Evolutionary conservation across 2,329 filamentous ascomycete genomes (phyloP).

Genomic region (Ambrosiella beaveri): DNA sequence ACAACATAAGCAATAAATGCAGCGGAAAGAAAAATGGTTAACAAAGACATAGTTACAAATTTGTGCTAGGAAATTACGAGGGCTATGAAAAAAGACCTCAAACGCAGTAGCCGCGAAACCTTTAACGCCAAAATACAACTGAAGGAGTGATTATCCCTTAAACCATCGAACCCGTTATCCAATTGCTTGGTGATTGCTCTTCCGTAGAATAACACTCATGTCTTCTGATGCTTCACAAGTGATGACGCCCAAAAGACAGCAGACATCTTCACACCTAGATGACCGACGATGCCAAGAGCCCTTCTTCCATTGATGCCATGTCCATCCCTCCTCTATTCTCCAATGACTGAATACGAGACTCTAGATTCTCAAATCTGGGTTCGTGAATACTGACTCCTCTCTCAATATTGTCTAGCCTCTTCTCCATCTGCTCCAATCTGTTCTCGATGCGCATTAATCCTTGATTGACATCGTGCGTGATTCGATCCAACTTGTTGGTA

Average conservation of each 20-base stretch:
- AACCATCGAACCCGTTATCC: too few species aligned
- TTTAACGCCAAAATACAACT: too few species aligned
- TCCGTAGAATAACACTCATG: background rate
- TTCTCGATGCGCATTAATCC: constrained; percentile 34
- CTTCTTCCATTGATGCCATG: constrained; percentile 27
- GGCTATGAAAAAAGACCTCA: too few species aligned
- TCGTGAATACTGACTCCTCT: constrained; percentile 26
- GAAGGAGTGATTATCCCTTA: too few species aligned
- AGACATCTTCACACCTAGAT: background rate
- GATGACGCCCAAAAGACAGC: too few species aligned
- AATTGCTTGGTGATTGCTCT: too few species aligned
- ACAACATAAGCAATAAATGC: too few species aligned
- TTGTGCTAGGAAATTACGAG: too few species aligned
- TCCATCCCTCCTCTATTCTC: constrained; percentile 19
- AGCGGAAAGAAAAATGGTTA: too few species aligned
- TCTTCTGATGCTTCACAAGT: background rate
- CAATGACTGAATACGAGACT: constrained; percentile 25
- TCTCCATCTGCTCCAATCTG: constrained; percentile 34
- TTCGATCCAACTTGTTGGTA: constrained; percentile 41
- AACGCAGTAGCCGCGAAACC: too few species aligned
- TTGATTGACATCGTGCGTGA: constrained; percentile 38
- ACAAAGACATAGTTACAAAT: too few species aligned
- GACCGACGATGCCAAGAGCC: constrained; percentile 21
- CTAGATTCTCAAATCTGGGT: constrained; percentile 28
- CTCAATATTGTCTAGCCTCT: constrained; percentile 38